These are phyloP conservation scores for Stentor roeselii DNA, from an alignment of 73 alveolate species.

Conservation along the genomic window DNA sequence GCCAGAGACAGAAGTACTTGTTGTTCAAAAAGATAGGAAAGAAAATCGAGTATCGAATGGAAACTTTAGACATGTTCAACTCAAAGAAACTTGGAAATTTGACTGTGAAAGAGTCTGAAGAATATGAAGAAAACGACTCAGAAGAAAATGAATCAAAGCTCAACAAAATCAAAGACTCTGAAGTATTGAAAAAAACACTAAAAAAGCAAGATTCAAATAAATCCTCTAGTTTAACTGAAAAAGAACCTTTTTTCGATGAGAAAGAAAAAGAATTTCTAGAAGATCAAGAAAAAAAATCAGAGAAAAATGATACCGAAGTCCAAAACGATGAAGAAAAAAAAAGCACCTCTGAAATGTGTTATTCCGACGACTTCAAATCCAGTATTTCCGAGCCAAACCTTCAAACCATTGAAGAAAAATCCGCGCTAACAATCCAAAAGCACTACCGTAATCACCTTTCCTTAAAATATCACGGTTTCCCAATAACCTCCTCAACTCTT, in stretches of 20 bases:
- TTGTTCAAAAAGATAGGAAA: neutral
- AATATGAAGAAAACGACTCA: neutral
- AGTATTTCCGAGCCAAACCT: neutral
- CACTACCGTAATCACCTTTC: neutral
- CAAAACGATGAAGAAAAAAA: neutral
- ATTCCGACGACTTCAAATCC: neutral
- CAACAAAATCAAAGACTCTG: neutral
- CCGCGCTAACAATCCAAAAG: neutral
- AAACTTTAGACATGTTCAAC: neutral
- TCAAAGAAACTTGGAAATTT: neutral
- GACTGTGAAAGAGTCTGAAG: neutral
- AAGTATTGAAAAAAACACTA: no score
- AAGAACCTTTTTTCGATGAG: no score
- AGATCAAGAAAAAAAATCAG: neutral
- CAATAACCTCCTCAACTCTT: no score
- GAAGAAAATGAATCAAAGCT: neutral
- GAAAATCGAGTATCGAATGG: neutral
- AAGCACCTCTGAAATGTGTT: neutral
- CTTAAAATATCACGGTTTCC: no score
- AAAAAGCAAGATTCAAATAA: neutral
- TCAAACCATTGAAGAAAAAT: neutral
- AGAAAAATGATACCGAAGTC: neutral
- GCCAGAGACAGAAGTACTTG: neutral
- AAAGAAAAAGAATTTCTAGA: no score
- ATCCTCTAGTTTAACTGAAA: no score